Evolutionary conservation across 116 monocot species (phyloP), one percentile per base, ranked within the genome.

Genomic region (Zostera marina): DNA sequence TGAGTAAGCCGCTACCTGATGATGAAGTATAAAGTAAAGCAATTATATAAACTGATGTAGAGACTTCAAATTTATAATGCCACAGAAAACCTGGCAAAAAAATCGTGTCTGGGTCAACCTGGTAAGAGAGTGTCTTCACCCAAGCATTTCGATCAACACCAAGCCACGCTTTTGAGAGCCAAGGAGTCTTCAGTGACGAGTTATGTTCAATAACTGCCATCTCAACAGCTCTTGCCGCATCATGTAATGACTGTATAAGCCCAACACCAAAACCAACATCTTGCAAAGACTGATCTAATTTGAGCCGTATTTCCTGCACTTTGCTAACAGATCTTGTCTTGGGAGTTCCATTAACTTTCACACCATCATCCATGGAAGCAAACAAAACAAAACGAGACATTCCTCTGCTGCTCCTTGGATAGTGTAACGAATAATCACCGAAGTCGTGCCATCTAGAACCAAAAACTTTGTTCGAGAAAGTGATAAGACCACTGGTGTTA

Each of bases 161-260:
- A 52, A 88, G 82, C 94, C 94, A 96, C 64, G 80, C 56, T 71
- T 72, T 81, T 16, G 85, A 70, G 65, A 96, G 80, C 94, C 94
- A 96, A 64, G 75, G 66, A 24, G 53, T 20, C 68, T 75, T 85
- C 15, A 67, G 69, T 41, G 72, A 79, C 25, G 71, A 85, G 40
- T 73, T 70, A 39, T 80, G 80, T 51, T 96, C 85, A 45, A 49
- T 64, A 60, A 85, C 62, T 8, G 82, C 88, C 59, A 85, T 56
- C 66, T 96, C 94, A 46, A 82, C 64, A 67, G 85, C 58, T 66
- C 94, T 82, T 25, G 88, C 88, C 32, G 82, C 85, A 69, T 96
- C 94, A 74, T 96, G 88, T 64, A 96, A 66, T 20, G 82, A 73
- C 54, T 88, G 94, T 26, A 78, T 77, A 63, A 88, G 68, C 19